Evolutionary conservation across 768 basidiomycete species (phyloP).

Genomic region (Dacryopinax primogenitus): DNA sequence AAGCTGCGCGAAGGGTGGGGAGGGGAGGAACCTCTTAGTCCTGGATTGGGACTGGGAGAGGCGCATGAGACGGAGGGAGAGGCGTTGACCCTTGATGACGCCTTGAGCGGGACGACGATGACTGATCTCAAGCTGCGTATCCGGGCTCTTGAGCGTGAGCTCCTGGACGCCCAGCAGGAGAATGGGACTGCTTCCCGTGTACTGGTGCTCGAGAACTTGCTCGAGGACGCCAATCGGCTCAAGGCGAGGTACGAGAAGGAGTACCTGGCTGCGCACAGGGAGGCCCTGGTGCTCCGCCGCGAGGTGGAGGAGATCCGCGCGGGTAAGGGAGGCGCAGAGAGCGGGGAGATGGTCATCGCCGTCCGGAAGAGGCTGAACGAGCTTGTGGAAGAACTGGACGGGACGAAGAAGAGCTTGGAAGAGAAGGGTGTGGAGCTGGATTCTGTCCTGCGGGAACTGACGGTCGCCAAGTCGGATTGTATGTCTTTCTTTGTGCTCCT

Average conservation of each 20-base stretch:
- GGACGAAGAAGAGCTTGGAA: conserved; percentile 50
- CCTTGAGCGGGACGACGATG: conserved; percentile 69
- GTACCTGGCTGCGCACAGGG: conserved; percentile 71
- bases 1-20: conserved; percentile 22
- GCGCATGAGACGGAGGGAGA: too few species aligned
- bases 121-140: conserved; percentile 86
- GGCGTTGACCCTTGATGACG: conserved; percentile 51
- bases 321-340: conserved; percentile 46
- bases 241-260: conserved; percentile 81
- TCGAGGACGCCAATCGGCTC: conserved; percentile 84
- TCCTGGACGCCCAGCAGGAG: conserved; percentile 59
- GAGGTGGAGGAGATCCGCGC: conserved; percentile 80
- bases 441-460: conserved; percentile 50
- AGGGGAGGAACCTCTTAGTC: conserved; percentile 16
- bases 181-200: conserved; percentile 64
- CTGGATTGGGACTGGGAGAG: too few species aligned
- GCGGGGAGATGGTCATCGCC: conserved; percentile 77
- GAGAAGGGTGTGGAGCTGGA: conserved; percentile 62
- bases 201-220: conserved; percentile 75
- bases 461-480: conserved; percentile 78
- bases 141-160: conserved; percentile 64
- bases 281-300: conserved; percentile 63
- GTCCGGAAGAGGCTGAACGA: conserved; percentile 79
- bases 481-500: conserved; percentile 25
- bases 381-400: conserved; percentile 67